These are phyloP conservation scores for Breynia disticha DNA, from an alignment of 441 rosid species.

Conservation along the genomic window DNA sequence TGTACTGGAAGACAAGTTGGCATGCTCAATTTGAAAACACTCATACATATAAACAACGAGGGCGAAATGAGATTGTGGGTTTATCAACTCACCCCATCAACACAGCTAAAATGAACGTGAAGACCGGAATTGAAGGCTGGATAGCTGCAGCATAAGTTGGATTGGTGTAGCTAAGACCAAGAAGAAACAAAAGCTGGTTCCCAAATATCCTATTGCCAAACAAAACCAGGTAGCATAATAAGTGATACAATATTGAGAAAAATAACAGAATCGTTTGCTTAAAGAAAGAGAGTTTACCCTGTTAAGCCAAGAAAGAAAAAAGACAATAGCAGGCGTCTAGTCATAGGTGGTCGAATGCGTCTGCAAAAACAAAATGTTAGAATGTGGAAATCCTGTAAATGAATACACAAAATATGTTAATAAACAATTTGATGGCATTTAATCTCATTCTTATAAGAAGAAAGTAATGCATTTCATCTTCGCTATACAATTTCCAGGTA, in stretches of 20 bases:
- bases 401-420: neutral
- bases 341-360: conserved; percentile 67
- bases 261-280: neutral
- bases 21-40: neutral
- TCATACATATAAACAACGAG: conserved; percentile 1
- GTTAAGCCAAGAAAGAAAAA: conserved; percentile 84
- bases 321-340: conserved; percentile 50
- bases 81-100: conserved; percentile 66
- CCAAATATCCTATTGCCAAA: conserved; percentile 73
- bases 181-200: conserved; percentile 86
- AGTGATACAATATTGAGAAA: neutral
- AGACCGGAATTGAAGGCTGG: conserved; percentile 96
- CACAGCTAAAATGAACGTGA: conserved; percentile 82
- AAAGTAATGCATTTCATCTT: too few species aligned
- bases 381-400: neutral
- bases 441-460: too few species aligned
- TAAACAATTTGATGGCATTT: too few species aligned
- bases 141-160: conserved; percentile 97
- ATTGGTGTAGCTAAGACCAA: conserved; percentile 93
- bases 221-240: conserved; percentile 6
- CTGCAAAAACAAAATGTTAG: conserved; percentile 29
- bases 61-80: neutral
- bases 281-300: conserved; percentile 41
- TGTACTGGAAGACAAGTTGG: conserved; percentile 60
- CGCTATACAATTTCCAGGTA: too few species aligned